These are phyloP conservation scores for Aspergillus calidoustus DNA, from an alignment of 2,329 filamentous ascomycete genomes.

Conservation along the genomic window DNA sequence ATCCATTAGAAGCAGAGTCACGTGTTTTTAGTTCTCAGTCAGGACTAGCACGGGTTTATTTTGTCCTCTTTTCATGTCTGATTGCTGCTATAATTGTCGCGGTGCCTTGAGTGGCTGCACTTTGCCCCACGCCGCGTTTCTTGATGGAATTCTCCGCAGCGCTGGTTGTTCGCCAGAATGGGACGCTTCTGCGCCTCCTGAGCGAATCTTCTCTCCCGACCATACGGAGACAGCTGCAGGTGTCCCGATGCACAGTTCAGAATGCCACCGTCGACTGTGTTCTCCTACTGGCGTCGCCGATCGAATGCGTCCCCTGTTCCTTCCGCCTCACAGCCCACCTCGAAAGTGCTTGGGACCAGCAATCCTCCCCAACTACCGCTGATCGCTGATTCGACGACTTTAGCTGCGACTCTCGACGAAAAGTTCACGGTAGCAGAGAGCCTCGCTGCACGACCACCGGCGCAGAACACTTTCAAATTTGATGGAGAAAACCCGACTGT, in stretches of 20 bases:
- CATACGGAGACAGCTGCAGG: slow-evolving; percentile 18
- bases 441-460: slow-evolving; percentile 24
- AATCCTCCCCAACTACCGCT: slow-evolving; percentile 40
- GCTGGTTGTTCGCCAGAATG: slow-evolving; percentile 20
- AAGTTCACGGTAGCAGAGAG: slow-evolving; percentile 25
- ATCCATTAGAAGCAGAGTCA: not conserved
- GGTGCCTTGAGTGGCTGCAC: slow-evolving; percentile 6
- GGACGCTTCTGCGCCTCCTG: slow-evolving; percentile 19
- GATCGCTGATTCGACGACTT: slow-evolving; percentile 34
- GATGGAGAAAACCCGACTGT: slow-evolving; percentile 31
- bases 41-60: not conserved
- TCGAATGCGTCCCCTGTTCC: slow-evolving; percentile 36
- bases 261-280: slow-evolving; percentile 45
- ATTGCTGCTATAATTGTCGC: not conserved
- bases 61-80: not conserved
- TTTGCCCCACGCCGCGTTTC: slow-evolving; percentile 18
- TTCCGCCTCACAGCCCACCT: slow-evolving; percentile 28
- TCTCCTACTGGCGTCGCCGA: slow-evolving; percentile 47
- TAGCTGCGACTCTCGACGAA: slow-evolving; percentile 35
- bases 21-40: not conserved
- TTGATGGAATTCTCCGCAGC: slow-evolving; percentile 14
- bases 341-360: slow-evolving; percentile 28
- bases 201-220: slow-evolving; percentile 21
- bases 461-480: slow-evolving; percentile 27
- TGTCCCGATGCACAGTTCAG: slow-evolving; percentile 20